Base-by-base conservation (phyloP, 2,329 filamentous ascomycete genomes). In the Ascochyta rabiei region DNA sequence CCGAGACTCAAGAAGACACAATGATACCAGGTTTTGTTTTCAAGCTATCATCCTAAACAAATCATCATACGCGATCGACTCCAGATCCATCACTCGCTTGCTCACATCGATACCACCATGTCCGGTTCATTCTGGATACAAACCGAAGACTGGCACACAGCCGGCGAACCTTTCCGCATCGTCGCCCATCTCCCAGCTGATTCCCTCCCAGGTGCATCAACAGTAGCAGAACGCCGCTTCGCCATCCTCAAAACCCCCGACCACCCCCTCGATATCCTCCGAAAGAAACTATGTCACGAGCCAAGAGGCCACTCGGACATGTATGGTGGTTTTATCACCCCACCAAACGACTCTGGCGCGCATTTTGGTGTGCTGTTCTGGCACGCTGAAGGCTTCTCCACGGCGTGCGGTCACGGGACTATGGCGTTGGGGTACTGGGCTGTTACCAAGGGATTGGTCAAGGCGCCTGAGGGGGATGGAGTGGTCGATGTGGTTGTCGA, bases 391-490 rank as follows among this genome's bases (percentile, higher is more conserved):
- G 80, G 78, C 0, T 82, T 77, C 44, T 80, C 77, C 7, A 81
- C 79, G 5, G 81, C 82, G 73, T 82, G 80, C 55, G 81, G 81
- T 3, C 81, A 83, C 60, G 80, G 79, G 2, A 82, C 80, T 0
- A 79, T 83, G 40, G 81, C 81, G 0, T 60, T 83, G 12, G 79
- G 79, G 15, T 57, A 57, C 41, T 60, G 50, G 53, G 53, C 53
- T 16, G 39, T 60, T 0, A 43, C 12, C 10, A 49, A 16, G 6
- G 47, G 53, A 4, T 3, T 54, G 23, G 50, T 57, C 15, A 28
- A 52, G 10, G 52, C 37, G 5, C 47, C 51, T 10, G 41, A 34
- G 2, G 39, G 28, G 8, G 16, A 54, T 10, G 46, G 46, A 2
- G 46, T 28, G 6, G 49, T 53, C 3, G 53, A 47, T 16, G 57